Base-by-base conservation (phyloP, 768 basidiomycete species). In the Boletus eberwhitei region DNA sequence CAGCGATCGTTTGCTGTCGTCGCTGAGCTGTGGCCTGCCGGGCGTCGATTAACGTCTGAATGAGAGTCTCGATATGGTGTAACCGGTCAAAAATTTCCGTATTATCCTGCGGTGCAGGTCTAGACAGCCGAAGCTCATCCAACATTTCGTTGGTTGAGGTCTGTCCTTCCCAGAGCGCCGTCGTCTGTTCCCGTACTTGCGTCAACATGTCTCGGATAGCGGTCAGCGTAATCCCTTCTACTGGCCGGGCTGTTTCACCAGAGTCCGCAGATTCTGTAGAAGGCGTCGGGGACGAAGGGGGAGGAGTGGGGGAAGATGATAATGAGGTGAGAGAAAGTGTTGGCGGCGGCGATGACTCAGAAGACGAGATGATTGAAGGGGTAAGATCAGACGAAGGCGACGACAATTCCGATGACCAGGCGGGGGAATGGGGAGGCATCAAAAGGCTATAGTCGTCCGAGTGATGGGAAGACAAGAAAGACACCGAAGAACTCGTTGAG, bases 361-460 rank as follows among this genome's bases (percentile, higher is more conserved):
- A 66, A 32, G 72, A 67, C 6, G 72, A 69, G 16, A 68, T 65
- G 1, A 72, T 58, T 2, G 75, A 73, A n/a, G 54, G 70, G 1
- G 74, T 68, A 21, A 62, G 52, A 2, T 67, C 62, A 32, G 60
- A 65, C 13, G 64, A 64, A 11, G 64, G 62, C 3, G 67, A 63
- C 8, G 73, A 70, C 2, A 57, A 49, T 50, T 60, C 65, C 1
- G 77, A 73, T 3, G 67, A 68, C 60, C 74, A 74, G 4, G 72
- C 71, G 4, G 73, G 75, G 24, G 76, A 75, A 22, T 64, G 61
- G n/a, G 70, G 65, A 31, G 39, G 57, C 31, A 54, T 74, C 75
- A 79, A 64, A 67, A 76, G 55, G 73, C 73, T 71, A 35, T 75
- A 72, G 59, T 89, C 89, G 52, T 93, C 90, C 0, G 90, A 92